A percentile compares a stretch with the other conserved stretches of the same genome.
phyloP scores from a whole-genome alignment of 2,329 filamentous ascomycete species.

The Furcasterigmium furcatum region DNA sequence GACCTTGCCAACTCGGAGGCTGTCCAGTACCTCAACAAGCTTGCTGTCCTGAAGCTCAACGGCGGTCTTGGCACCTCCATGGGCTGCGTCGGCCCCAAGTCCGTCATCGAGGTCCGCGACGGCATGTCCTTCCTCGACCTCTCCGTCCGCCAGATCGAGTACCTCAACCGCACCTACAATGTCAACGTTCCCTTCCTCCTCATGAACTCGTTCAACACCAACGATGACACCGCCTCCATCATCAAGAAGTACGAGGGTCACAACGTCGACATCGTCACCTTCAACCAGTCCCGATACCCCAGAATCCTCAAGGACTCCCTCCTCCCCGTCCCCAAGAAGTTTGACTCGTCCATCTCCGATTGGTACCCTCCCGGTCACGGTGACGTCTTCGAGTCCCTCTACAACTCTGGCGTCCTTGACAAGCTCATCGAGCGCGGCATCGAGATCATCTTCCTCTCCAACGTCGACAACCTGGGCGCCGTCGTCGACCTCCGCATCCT shows the following conservation, averaged over 20 bases:
- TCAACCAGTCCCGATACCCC: slow-evolving; percentile 98
- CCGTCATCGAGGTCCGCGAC: slow-evolving; percentile 98
- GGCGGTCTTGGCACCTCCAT: slow-evolving; percentile 99
- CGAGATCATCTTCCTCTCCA: slow-evolving; percentile 98
- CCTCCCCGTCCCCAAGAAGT: slow-evolving; percentile 88
- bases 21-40: slow-evolving; percentile 92
- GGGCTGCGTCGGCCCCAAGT: slow-evolving; percentile 99
- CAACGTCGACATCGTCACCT: slow-evolving; percentile 98
- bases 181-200: slow-evolving; percentile 97
- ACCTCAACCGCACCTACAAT: slow-evolving; percentile 95
- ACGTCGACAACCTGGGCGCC: slow-evolving; percentile 96
- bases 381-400: slow-evolving; percentile 99
- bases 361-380: slow-evolving; percentile 99
- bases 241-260: slow-evolving; percentile 99
- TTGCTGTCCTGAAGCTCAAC: slow-evolving; percentile 98
- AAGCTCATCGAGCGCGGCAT: slow-evolving; percentile 93
- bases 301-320: slow-evolving; percentile 98
- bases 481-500: slow-evolving; percentile 97
- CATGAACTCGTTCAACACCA: slow-evolving; percentile 99
- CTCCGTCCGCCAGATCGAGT: slow-evolving; percentile 97
- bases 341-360: slow-evolving; percentile 83
- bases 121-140: slow-evolving; percentile 99
- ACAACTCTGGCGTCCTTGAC: slow-evolving; percentile 98
- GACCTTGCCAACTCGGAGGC: slow-evolving; percentile 86
- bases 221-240: slow-evolving; percentile 95